phyloP scores from a whole-genome alignment of 2,329 filamentous ascomycete species.

The Talaromyces albobiverticillius region DNA sequence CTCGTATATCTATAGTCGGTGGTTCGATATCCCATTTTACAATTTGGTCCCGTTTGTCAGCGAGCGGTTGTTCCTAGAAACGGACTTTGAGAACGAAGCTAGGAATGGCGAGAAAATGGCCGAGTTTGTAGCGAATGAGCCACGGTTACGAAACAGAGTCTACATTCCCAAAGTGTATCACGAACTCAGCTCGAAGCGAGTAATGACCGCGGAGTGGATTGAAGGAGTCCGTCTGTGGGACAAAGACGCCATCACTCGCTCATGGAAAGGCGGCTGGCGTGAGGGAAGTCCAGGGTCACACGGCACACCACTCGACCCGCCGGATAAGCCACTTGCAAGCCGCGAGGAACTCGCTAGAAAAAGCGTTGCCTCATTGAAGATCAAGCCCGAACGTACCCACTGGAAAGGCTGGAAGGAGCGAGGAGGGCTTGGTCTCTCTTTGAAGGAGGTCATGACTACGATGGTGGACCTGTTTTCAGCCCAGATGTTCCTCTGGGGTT shows the following conservation, averaged over 20 bases:
- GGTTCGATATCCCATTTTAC: constrained; percentile 92
- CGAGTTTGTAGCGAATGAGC: constrained; percentile 69
- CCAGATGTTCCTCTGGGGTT: constrained; percentile 96
- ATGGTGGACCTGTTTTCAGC: constrained; percentile 97
- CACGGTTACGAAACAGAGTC: constrained; percentile 71
- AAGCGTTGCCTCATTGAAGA: constrained; percentile 41
- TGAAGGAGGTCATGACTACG: constrained; percentile 89
- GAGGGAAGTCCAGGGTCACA: constrained; percentile 75
- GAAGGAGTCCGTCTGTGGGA: constrained; percentile 93
- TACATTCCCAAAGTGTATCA: constrained; percentile 84
- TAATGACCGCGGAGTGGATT: constrained; percentile 97
- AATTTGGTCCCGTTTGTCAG: constrained; percentile 88
- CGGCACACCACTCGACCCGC: constrained; percentile 59
- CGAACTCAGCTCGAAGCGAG: constrained; percentile 75
- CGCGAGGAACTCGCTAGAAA: constrained; percentile 38
- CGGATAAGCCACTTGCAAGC: constrained; percentile 49
- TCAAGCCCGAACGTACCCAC: constrained; percentile 76
- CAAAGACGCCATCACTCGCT: constrained; percentile 71
- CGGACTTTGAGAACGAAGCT: constrained; percentile 91
- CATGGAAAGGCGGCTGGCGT: constrained; percentile 75
- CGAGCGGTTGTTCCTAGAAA: constrained; percentile 88
- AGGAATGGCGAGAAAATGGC: constrained; percentile 84
- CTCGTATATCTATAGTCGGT: constrained; percentile 75
- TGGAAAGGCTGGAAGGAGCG: constrained; percentile 72
- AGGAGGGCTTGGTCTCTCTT: constrained; percentile 78